These are phyloP conservation scores for Diutina scorzettiae DNA, from an alignment of 1,139 yeast genomes.

Conservation along the genomic window DNA sequence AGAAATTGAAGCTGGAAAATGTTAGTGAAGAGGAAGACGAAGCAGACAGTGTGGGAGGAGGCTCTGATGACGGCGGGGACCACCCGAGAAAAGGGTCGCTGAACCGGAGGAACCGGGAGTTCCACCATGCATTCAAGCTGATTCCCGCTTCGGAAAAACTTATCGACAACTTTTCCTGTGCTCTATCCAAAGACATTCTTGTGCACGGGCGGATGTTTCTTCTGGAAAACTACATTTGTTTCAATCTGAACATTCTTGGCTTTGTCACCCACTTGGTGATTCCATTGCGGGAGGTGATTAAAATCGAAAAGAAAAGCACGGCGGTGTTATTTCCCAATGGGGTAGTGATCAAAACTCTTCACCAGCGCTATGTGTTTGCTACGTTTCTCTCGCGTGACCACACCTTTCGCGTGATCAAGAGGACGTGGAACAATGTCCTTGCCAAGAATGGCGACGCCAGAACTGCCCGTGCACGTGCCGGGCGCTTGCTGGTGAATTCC, in stretches of 20 bases:
- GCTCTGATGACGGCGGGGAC: not conserved
- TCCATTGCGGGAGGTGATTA: conserved; percentile 58
- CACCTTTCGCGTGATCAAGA: conserved; percentile 47
- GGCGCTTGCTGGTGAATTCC: not conserved
- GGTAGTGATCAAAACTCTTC: conserved; percentile 56
- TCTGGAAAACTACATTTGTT: conserved; percentile 47
- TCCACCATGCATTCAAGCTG: conserved; percentile 49
- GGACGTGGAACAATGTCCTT: conserved; percentile 45
- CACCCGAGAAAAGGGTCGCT: conserved; percentile 1
- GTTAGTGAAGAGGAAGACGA: conserved; percentile 8
- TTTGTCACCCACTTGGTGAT: conserved; percentile 59
- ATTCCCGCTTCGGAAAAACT: conserved; percentile 41
- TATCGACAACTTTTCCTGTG: conserved; percentile 61
- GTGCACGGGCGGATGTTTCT: conserved; percentile 63
- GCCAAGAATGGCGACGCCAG: conserved; percentile 3
- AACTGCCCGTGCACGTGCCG: conserved; percentile 4
- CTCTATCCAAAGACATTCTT: conserved; percentile 56
- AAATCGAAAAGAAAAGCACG: conserved; percentile 59
- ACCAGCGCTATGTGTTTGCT: conserved; percentile 62
- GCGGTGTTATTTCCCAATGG: conserved; percentile 71
- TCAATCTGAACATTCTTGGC: conserved; percentile 64
- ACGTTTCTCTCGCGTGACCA: conserved; percentile 59
- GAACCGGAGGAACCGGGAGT: conserved; percentile 32
- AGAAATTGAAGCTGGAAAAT: not conserved
- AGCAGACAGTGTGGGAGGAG: conserved; percentile 6